A percentile compares a stretch with the other conserved stretches of the same genome.
Conservation (phyloP, 805 yeast genomes). For the Pichia exigua region DNA sequence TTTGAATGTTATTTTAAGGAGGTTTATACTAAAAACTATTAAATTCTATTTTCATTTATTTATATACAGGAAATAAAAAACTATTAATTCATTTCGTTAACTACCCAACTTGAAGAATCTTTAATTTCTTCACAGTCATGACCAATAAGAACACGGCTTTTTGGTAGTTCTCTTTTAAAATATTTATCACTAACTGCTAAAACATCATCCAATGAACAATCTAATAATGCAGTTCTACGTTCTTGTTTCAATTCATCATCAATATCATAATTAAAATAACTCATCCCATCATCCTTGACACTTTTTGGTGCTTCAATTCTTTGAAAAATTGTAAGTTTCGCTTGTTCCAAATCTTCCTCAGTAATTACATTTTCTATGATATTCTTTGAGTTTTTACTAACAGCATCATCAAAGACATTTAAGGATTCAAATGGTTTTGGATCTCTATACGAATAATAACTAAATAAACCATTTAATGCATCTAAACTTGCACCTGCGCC, state of each 20-base stretch:
- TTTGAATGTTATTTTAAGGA: no score
- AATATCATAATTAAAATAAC: constrained; percentile 58
- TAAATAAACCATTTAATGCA: constrained; percentile 71
- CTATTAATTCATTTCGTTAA: constrained; percentile 4
- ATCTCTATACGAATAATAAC: constrained; percentile 87
- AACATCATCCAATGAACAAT: constrained; percentile 56
- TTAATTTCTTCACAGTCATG: constrained; percentile 4
- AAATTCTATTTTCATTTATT: no score
- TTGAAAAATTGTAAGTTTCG: constrained; percentile 87
- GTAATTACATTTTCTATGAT: constrained; percentile 24
- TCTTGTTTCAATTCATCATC: constrained; percentile 72
- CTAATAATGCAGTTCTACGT: constrained; percentile 68
- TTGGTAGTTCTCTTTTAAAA: constrained; percentile 24
- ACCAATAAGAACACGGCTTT: constrained; percentile 18
- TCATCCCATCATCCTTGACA: constrained; percentile 68
- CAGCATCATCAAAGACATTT: constrained; percentile 46
- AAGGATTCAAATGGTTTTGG: constrained; percentile 76
- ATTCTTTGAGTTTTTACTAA: constrained; percentile 34
- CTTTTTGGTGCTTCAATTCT: constrained; percentile 84
- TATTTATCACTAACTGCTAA: constrained; percentile 61
- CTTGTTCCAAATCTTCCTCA: constrained; percentile 69
- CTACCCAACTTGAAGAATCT: constrained; percentile 4
- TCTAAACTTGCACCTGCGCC: constrained; percentile 91
- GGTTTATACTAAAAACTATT: no score
- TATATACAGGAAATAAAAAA: neutral